Evolutionary conservation across 2,329 filamentous ascomycete species (phyloP).

Genomic region (Teratosphaeria pseudoeucalypti): DNA sequence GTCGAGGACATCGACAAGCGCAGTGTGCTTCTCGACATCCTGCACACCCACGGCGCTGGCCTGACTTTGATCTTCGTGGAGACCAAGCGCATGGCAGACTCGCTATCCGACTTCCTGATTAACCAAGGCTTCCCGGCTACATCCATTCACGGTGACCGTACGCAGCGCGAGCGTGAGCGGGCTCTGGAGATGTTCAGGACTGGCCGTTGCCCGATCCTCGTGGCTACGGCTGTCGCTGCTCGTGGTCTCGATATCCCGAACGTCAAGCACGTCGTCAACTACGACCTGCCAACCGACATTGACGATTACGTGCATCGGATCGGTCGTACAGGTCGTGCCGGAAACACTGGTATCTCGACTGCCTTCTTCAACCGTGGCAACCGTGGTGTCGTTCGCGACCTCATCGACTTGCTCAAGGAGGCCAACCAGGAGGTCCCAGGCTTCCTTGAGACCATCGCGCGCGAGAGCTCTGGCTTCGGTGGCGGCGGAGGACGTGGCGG

Average conservation of each 20-base stretch:
- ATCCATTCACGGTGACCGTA: constrained; percentile 96
- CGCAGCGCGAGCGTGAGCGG: constrained; percentile 96
- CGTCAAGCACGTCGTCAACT: constrained; percentile 96
- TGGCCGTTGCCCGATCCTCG: constrained; percentile 87
- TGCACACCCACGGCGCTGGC: constrained; percentile 83
- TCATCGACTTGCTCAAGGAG: constrained; percentile 96
- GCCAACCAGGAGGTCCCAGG: constrained; percentile 91
- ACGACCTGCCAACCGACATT: constrained; percentile 96
- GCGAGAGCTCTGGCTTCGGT: constrained; percentile 75
- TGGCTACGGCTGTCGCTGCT: constrained; percentile 93
- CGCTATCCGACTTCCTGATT: constrained; percentile 93
- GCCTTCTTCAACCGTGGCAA: constrained; percentile 99
- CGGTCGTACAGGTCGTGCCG: constrained; percentile 98
- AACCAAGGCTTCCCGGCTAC: constrained; percentile 98
- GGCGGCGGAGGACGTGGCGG: constrained; percentile 55
- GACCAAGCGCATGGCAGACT: constrained; percentile 99
- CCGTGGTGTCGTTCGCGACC: constrained; percentile 90
- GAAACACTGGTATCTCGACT: constrained; percentile 96
- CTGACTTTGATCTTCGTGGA: constrained; percentile 97
- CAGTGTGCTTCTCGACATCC: constrained; percentile 91
- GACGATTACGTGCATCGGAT: constrained; percentile 99
- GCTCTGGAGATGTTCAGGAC: constrained; percentile 96
- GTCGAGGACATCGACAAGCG: constrained; percentile 96
- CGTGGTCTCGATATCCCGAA: constrained; percentile 73
- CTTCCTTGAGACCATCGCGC: constrained; percentile 95